A percentile compares a stretch with the other conserved stretches of the same genome.
Evolutionary conservation across 2,329 filamentous ascomycete species (phyloP).

Genomic region (Monosporascus sp.): DNA sequence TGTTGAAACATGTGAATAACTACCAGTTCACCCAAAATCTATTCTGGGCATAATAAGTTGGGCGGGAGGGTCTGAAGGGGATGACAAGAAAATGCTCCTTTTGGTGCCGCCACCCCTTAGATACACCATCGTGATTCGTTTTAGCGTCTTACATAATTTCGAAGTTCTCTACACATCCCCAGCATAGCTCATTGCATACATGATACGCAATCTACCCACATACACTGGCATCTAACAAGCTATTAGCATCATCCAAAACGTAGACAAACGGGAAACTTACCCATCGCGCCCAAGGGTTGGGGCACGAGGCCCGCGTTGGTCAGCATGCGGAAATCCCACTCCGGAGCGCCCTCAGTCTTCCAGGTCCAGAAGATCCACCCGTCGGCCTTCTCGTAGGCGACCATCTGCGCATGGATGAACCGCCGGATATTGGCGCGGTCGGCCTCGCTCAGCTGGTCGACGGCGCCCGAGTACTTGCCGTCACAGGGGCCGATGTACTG

Average conservation of each 20-base stretch:
- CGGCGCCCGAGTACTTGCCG: constrained; percentile 5
- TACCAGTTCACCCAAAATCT: too few species aligned
- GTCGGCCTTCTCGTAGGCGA: constrained; percentile 65
- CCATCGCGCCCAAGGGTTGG: constrained; percentile 2
- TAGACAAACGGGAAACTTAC: constrained; percentile 1
- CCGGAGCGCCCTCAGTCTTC: constrained; percentile 65
- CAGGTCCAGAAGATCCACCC: constrained; percentile 85
- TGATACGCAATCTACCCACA: neutral
- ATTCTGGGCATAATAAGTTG: too few species aligned
- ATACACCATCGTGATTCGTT: too few species aligned
- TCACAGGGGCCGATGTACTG: constrained; percentile 54
- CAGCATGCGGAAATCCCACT: constrained; percentile 63
- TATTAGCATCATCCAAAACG: neutral
- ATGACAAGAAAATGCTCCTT: too few species aligned
- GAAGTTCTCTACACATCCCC: too few species aligned
- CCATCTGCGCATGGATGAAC: constrained; percentile 73
- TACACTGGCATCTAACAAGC: neutral
- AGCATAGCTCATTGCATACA: too few species aligned
- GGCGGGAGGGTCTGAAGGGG: too few species aligned
- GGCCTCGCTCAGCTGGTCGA: constrained; percentile 30
- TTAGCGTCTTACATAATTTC: too few species aligned
- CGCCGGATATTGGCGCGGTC: constrained; percentile 66
- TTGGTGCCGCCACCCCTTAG: too few species aligned
- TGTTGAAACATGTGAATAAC: too few species aligned
- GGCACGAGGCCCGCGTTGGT: constrained; percentile 11